Conservation (phyloP, 305 asterid species). For the Solanum hybrid region DNA sequence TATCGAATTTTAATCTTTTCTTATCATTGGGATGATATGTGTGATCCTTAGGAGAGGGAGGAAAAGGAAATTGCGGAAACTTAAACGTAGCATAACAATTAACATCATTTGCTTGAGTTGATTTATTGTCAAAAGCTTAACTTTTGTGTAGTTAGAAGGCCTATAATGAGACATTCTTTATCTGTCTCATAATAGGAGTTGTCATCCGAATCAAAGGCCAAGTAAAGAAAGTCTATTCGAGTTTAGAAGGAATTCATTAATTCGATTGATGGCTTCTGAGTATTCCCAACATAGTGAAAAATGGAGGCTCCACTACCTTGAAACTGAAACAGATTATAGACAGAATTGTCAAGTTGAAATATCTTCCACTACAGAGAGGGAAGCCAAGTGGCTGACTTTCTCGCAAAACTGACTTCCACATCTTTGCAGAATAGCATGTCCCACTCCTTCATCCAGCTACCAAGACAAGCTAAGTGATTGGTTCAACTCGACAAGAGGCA, state of each 20-base stretch:
- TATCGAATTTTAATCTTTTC: not conserved
- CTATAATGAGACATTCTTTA: not conserved
- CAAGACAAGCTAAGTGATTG: not conserved
- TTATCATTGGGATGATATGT: not conserved
- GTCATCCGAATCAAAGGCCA: not conserved
- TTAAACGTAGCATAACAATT: not conserved
- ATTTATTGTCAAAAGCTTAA: not conserved
- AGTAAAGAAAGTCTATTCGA: not conserved
- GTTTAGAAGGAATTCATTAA: not conserved
- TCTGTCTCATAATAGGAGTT: not conserved
- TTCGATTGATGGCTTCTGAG: not conserved
- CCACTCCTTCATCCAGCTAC: not conserved
- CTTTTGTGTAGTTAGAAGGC: not conserved
- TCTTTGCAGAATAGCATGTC: not conserved
- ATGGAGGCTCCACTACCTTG: not conserved
- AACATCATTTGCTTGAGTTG: not conserved
- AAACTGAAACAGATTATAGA: too few species aligned
- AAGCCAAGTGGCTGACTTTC: not conserved
- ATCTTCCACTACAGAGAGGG: not conserved
- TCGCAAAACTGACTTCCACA: not conserved
- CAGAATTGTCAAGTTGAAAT: not conserved
- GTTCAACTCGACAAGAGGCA: not conserved
- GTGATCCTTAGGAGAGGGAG: not conserved
- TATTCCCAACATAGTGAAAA: not conserved
- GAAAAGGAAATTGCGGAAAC: not conserved